Evolutionary conservation across 108 stramenopile genomes (phyloP).

Genomic region (Skeletonema menzelii): DNA sequence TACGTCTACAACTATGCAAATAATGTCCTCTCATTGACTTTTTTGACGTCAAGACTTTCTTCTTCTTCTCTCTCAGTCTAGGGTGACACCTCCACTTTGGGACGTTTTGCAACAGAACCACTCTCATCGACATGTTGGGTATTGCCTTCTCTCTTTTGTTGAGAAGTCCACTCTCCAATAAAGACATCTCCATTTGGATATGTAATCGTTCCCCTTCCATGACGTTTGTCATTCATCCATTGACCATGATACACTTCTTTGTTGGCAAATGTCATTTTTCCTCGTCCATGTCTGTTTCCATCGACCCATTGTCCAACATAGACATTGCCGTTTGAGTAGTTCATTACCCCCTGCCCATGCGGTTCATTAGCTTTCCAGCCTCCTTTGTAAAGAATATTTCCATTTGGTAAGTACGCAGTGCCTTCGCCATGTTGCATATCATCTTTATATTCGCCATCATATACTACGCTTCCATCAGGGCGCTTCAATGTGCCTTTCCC

Average conservation of each 20-base stretch:
- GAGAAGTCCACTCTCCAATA: background rate
- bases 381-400: constrained; percentile 29
- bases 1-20: no score
- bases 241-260: constrained; percentile 27
- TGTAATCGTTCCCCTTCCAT: constrained; percentile 5
- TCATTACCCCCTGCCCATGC: background rate
- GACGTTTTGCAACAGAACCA: background rate
- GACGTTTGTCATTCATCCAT: constrained; percentile 21
- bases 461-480: constrained; percentile 7
- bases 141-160: background rate
- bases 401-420: constrained; percentile 7
- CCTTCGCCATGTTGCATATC: constrained; percentile 31
- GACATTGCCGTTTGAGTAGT: background rate
- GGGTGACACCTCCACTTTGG: background rate
- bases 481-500: constrained; percentile 15
- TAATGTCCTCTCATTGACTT: no score
- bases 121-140: background rate
- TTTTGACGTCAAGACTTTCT: no score
- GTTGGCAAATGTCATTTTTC: constrained; percentile 41
- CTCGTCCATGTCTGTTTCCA: constrained; percentile 40
- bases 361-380: constrained; percentile 31
- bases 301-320: constrained; percentile 38
- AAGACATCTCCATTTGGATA: background rate
- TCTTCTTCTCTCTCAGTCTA: background rate
- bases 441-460: constrained; percentile 24